Conservation (phyloP, 1,284 basidiomycete species). For the Ustilago trichophora region DNA sequence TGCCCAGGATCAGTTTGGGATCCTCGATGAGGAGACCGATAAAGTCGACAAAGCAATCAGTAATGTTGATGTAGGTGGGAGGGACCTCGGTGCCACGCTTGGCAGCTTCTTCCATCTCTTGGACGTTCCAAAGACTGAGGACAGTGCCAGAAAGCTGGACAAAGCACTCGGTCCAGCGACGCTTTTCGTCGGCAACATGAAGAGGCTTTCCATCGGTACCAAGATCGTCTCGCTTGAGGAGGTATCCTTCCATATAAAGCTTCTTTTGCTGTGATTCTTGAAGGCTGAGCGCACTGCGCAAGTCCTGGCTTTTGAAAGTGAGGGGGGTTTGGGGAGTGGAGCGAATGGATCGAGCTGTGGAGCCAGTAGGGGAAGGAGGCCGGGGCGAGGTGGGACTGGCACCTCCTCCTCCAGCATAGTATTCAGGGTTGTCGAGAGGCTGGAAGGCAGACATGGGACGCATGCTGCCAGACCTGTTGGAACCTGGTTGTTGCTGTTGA, state of each 20-base stretch:
- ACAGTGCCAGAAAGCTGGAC: slow-evolving; percentile 91
- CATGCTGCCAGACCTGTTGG: slow-evolving; percentile 30
- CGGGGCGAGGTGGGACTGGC: slow-evolving; percentile 21
- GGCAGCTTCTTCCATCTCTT: slow-evolving; percentile 81
- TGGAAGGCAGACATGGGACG: slow-evolving; percentile 63
- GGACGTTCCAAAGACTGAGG: slow-evolving; percentile 89
- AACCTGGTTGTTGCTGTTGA: slow-evolving; percentile 18
- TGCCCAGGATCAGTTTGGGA: slow-evolving; percentile 68
- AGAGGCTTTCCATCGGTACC: slow-evolving; percentile 61
- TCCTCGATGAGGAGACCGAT: slow-evolving; percentile 70
- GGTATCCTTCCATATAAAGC: slow-evolving; percentile 66
- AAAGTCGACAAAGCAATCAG: slow-evolving; percentile 75
- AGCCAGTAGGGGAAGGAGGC: slow-evolving; percentile 47
- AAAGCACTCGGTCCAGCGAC: slow-evolving; percentile 68
- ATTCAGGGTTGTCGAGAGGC: slow-evolving; percentile 54
- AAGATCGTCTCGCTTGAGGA: slow-evolving; percentile 60
- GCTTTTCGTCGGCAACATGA: slow-evolving; percentile 52
- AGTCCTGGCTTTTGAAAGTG: slow-evolving; percentile 63
- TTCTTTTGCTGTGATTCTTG: slow-evolving; percentile 63
- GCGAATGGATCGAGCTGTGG: slow-evolving; percentile 48
- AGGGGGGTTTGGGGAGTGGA: slow-evolving; percentile 49
- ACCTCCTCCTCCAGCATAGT: slow-evolving; percentile 17
- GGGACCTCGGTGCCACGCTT: slow-evolving; percentile 82
- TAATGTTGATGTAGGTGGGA: slow-evolving; percentile 84
- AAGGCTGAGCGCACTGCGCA: slow-evolving; percentile 59